Conservation (phyloP, 2,329 filamentous ascomycete genomes). For the Coccinonectria pachysandricola region DNA sequence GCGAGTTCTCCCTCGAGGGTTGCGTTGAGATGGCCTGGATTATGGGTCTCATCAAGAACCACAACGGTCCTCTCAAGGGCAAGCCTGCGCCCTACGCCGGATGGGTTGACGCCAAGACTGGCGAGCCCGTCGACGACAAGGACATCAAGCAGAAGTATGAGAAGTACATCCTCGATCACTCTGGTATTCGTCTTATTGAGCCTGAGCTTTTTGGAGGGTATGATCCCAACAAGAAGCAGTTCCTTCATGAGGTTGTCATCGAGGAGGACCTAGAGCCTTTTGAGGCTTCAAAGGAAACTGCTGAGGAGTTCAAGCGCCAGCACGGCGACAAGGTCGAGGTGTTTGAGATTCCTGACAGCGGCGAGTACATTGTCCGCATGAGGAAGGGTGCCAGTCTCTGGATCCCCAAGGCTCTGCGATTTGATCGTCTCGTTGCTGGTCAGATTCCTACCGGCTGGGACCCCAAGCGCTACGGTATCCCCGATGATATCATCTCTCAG, state of each 20-base stretch:
- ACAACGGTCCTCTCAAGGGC: constrained; percentile 93
- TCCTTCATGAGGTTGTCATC: constrained; percentile 95
- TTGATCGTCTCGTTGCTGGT: constrained; percentile 93
- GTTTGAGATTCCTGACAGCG: constrained; percentile 87
- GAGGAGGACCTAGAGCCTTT: constrained; percentile 96
- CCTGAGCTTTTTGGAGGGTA: constrained; percentile 95
- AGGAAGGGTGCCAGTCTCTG: constrained; percentile 92
- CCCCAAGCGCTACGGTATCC: constrained; percentile 89
- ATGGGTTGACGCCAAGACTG: constrained; percentile 91
- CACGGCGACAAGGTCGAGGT: constrained; percentile 97
- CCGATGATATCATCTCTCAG: constrained; percentile 94
- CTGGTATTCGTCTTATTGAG: constrained; percentile 94
- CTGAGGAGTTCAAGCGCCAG: constrained; percentile 92
- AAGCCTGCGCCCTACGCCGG: constrained; percentile 94
- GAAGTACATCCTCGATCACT: constrained; percentile 91
- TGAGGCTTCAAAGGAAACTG: constrained; percentile 93
- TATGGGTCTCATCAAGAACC: constrained; percentile 98
- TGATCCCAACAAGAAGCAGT: constrained; percentile 96
- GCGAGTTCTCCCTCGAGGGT: constrained; percentile 93
- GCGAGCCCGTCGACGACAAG: constrained; percentile 94
- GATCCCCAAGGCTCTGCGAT: constrained; percentile 93
- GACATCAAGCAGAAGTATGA: constrained; percentile 97
- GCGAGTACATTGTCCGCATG: constrained; percentile 87
- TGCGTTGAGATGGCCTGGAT: constrained; percentile 99
- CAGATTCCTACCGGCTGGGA: constrained; percentile 97